These are phyloP conservation scores for Coniochaeta prunicola DNA, from an alignment of 2,329 filamentous ascomycete genomes.

Conservation along the genomic window DNA sequence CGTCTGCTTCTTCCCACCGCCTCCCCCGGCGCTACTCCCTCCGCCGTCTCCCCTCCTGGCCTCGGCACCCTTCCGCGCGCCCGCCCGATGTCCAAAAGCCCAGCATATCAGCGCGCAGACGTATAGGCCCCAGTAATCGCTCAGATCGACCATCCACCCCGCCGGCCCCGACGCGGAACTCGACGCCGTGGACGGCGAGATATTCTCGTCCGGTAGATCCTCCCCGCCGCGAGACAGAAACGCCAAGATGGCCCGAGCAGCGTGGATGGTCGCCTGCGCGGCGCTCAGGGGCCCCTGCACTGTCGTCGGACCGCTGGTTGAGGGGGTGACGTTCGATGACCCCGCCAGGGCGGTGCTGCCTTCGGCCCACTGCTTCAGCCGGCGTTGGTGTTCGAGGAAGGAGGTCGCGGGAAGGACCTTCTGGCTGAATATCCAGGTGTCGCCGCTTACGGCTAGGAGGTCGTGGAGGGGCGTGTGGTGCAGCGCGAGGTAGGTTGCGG, in stretches of 20 bases:
- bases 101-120: conserved; percentile 53
- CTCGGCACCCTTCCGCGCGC: conserved; percentile 8
- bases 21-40: conserved; percentile 9
- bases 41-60: conserved; percentile 9
- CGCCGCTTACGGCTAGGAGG: conserved; percentile 49
- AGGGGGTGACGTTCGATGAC: not conserved
- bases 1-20: conserved; percentile 4
- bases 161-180: conserved; percentile 1
- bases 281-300: conserved; percentile 10
- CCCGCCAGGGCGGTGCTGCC: not conserved
- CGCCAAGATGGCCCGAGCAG: conserved; percentile 38
- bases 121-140: conserved; percentile 49
- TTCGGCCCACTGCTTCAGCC: conserved; percentile 35
- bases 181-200: conserved; percentile 6
- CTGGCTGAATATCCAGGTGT: conserved; percentile 50
- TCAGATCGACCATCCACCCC: conserved; percentile 29
- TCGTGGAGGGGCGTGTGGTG: conserved; percentile 51
- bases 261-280: conserved; percentile 20
- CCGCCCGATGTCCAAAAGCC: conserved; percentile 38
- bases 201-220: not conserved
- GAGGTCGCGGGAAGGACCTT: conserved; percentile 37
- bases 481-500: conserved; percentile 48
- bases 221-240: conserved; percentile 40
- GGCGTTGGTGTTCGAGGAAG: conserved; percentile 39
- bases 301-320: too few species aligned